Conservation (phyloP, 1,139 yeast species). For the Fermentozyma sake region DNA sequence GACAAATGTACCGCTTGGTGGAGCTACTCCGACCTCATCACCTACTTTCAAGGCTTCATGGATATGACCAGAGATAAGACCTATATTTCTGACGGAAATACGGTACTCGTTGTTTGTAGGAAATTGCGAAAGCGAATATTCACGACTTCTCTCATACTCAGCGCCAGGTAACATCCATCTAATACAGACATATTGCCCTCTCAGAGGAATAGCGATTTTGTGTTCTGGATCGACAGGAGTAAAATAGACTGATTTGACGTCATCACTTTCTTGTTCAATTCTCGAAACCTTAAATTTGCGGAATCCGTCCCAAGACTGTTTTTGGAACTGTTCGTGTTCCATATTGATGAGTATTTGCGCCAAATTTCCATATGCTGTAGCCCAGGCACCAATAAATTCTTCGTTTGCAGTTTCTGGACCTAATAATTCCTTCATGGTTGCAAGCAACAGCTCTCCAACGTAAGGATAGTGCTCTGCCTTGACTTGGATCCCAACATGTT, state of each 20-base stretch:
- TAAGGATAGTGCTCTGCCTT: conserved; percentile 61
- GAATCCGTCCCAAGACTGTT: conserved; percentile 53
- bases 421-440: conserved; percentile 50
- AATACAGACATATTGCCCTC: conserved; percentile 63
- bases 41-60: conserved; percentile 50
- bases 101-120: conserved; percentile 36
- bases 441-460: conserved; percentile 54
- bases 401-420: conserved; percentile 55
- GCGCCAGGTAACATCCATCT: conserved; percentile 32
- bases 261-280: conserved; percentile 39
- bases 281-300: conserved; percentile 45
- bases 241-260: conserved; percentile 51
- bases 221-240: conserved; percentile 40
- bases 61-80: conserved; percentile 49
- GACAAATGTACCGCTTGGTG: conserved; percentile 58
- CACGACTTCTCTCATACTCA: conserved; percentile 37
- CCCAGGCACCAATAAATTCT: conserved; percentile 62
- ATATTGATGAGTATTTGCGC: conserved; percentile 58
- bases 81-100: conserved; percentile 50
- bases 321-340: conserved; percentile 45
- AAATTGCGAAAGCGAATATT: conserved; percentile 46
- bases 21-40: conserved; percentile 45
- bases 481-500: conserved; percentile 63
- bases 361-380: conserved; percentile 57
- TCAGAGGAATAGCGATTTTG: conserved; percentile 29